Percentiles rank a stretch among this genome's conserved stretches.
Evolutionary conservation across 352 stramenopile species (phyloP).

Genomic region (Pythium myriotylum): DNA sequence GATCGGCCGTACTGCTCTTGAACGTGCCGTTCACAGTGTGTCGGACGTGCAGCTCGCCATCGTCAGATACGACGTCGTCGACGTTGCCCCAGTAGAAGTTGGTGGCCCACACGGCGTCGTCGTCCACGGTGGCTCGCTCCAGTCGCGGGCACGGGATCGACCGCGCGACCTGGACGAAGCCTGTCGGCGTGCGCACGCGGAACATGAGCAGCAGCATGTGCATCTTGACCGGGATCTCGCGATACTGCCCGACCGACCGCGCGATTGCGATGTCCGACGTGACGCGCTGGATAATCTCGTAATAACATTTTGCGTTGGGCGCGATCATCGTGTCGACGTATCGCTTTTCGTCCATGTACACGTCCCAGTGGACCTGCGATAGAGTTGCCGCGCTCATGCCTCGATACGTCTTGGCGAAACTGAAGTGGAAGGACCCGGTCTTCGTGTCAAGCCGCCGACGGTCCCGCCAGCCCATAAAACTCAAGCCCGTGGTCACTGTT

Average conservation of each 20-base stretch:
- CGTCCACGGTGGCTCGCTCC: not conserved
- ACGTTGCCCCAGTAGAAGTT: not conserved
- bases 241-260: not conserved
- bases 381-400: not conserved
- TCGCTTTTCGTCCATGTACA: not conserved
- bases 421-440: not conserved
- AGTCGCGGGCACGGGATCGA: not conserved
- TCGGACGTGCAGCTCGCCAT: not conserved
- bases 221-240: not conserved
- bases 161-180: not conserved
- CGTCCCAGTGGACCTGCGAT: constrained; percentile 4
- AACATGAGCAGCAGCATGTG: not conserved
- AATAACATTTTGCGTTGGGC: constrained; percentile 2
- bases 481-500: not conserved
- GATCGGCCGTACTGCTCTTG: not conserved
- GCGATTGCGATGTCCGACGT: not conserved
- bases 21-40: not conserved
- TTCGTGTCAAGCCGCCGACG: not conserved
- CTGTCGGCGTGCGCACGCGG: not conserved
- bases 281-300: constrained; percentile 3
- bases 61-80: not conserved
- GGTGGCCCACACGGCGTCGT: not conserved
- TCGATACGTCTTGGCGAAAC: constrained; percentile 11
- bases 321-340: not conserved
- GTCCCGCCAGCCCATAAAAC: constrained; percentile 2